Evolutionary conservation across 2,329 filamentous ascomycete species (phyloP).

Genomic region (Diaporthe sp.): DNA sequence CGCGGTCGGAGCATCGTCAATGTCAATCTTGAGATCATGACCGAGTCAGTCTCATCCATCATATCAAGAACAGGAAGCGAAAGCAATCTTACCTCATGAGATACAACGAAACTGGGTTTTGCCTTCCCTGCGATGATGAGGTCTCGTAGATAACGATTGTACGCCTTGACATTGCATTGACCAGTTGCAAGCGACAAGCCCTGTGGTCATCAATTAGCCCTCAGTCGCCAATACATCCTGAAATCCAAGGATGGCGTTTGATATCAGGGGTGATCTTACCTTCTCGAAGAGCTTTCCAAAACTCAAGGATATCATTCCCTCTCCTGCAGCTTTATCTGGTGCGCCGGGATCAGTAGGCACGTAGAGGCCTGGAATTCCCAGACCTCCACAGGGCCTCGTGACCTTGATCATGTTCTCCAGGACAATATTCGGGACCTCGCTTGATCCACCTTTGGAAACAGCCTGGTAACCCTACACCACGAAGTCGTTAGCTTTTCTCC

Average conservation of each 20-base stretch:
- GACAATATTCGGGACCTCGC: constrained; percentile 73
- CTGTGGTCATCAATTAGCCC: constrained; percentile 47
- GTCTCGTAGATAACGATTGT: constrained; percentile 75
- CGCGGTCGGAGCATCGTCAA: constrained; percentile 71
- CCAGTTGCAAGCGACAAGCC: constrained; percentile 71
- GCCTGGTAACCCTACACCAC: constrained; percentile 68
- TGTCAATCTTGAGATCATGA: constrained; percentile 54
- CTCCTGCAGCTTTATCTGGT: constrained; percentile 69
- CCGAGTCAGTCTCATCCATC: background rate
- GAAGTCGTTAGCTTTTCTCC: background rate
- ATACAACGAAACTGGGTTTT: constrained; percentile 76
- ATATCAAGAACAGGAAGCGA: too few relatives aligned
- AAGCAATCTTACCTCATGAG: constrained; percentile 59
- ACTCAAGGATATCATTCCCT: constrained; percentile 73
- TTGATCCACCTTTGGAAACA: constrained; percentile 64
- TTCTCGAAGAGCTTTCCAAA: constrained; percentile 79
- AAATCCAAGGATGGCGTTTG: background rate
- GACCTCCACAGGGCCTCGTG: constrained; percentile 70
- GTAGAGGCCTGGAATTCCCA: constrained; percentile 70
- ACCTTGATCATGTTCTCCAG: constrained; percentile 74
- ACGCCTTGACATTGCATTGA: constrained; percentile 77
- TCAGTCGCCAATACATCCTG: background rate
- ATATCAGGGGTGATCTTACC: constrained; percentile 52
- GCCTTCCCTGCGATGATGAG: constrained; percentile 74
- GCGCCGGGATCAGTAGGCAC: constrained; percentile 70